A percentile compares a stretch with the other conserved stretches of the same genome.
Evolutionary conservation across 768 basidiomycete species (phyloP).

Genomic region (Paxillus rubicundulus): DNA sequence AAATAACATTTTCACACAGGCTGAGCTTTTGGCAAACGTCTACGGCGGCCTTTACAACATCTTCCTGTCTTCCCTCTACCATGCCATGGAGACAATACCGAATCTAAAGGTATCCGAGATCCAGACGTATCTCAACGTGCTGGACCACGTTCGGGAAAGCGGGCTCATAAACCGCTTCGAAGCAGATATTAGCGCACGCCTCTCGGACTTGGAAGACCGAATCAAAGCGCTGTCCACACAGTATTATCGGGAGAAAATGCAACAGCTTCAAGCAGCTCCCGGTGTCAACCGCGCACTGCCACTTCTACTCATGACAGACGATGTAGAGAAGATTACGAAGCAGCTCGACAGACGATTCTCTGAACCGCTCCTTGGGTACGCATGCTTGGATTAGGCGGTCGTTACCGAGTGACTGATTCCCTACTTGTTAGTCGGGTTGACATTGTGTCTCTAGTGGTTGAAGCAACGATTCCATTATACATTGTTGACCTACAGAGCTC

Average conservation of each 20-base stretch:
- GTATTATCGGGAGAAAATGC: slow-evolving; percentile 61
- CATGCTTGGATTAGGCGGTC: background rate
- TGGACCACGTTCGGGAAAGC: slow-evolving; percentile 70
- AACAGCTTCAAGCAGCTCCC: slow-evolving; percentile 62
- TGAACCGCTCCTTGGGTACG: slow-evolving; percentile 77
- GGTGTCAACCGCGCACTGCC: slow-evolving; percentile 83
- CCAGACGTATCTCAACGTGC: slow-evolving; percentile 57
- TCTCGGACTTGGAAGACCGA: slow-evolving; percentile 65
- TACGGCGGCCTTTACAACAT: slow-evolving; percentile 81
- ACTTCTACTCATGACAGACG: slow-evolving; percentile 79
- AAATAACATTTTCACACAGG: slow-evolving; percentile 37
- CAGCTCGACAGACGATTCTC: slow-evolving; percentile 84
- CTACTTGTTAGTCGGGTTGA: slow-evolving; percentile 57
- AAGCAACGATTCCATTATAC: slow-evolving; percentile 62
- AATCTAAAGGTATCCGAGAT: slow-evolving; percentile 71
- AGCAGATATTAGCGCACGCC: slow-evolving; percentile 65
- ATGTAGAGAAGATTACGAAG: slow-evolving; percentile 85
- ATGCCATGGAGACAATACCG: slow-evolving; percentile 75
- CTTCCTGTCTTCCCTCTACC: slow-evolving; percentile 82
- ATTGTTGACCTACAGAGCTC: slow-evolving; percentile 64
- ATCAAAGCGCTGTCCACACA: slow-evolving; percentile 57
- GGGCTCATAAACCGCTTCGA: slow-evolving; percentile 71
- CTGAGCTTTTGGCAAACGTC: slow-evolving; percentile 63
- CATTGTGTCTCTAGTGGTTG: slow-evolving; percentile 72
- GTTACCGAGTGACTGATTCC: background rate